Conservation (phyloP, 306 rosid genomes). For the Medicago arabica region DNA sequence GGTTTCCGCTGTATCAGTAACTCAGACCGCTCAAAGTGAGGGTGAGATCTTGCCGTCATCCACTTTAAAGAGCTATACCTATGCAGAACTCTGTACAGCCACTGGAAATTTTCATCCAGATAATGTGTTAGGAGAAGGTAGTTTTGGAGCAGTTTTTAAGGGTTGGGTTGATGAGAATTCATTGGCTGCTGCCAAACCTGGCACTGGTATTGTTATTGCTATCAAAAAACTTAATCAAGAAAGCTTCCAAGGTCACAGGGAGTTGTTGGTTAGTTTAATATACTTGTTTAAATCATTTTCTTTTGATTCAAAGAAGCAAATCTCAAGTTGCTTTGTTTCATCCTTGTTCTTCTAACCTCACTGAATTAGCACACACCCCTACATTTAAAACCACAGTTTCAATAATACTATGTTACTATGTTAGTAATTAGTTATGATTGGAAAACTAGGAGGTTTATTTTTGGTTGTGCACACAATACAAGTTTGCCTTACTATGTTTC, state of each 20-base stretch:
- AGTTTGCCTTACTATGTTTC: constrained; percentile 34
- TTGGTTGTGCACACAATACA: neutral
- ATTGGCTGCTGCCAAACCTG: constrained; percentile 60
- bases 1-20: constrained; percentile 49
- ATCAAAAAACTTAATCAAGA: constrained; percentile 72
- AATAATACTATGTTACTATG: neutral
- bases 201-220: constrained; percentile 67
- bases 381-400: too few relatives aligned
- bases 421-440: neutral
- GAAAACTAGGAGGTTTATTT: constrained; percentile 17
- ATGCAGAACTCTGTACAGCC: constrained; percentile 61
- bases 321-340: constrained; percentile 9
- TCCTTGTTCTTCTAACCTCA: too few relatives aligned
- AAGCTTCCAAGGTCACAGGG: constrained; percentile 62
- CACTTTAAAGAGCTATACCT: constrained; percentile 61
- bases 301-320: neutral
- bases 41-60: constrained; percentile 67
- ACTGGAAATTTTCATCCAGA: constrained; percentile 73
- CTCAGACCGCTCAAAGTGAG: constrained; percentile 65
- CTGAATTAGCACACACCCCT: too few relatives aligned
- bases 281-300: constrained; percentile 4
- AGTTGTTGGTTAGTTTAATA: constrained; percentile 72
- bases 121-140: constrained; percentile 72
- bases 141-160: constrained; percentile 70
- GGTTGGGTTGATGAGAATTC: constrained; percentile 74